These are phyloP conservation scores for Talaromyces sp. DNA, from an alignment of 2,329 filamentous ascomycete species.

Conservation along the genomic window DNA sequence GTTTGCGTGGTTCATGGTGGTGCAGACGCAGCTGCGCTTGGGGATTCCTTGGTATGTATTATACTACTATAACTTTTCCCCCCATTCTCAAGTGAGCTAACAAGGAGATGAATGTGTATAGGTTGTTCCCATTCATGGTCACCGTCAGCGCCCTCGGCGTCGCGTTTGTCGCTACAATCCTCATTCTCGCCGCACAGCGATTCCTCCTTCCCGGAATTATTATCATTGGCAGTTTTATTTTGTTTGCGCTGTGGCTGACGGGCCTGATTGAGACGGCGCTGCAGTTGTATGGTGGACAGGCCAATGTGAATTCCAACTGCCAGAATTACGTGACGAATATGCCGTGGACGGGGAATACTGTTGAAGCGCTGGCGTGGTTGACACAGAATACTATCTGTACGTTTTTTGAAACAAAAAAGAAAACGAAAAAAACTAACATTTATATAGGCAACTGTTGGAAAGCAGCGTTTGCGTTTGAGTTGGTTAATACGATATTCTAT, in stretches of 20 bases:
- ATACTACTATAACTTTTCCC: neutral
- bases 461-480: slow-evolving; percentile 60
- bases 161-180: slow-evolving; percentile 55
- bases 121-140: slow-evolving; percentile 63
- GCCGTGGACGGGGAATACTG: slow-evolving; percentile 42
- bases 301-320: slow-evolving; percentile 57
- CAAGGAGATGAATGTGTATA: slow-evolving; percentile 23
- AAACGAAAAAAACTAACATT: slow-evolving; percentile 10
- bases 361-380: slow-evolving; percentile 58
- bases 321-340: slow-evolving; percentile 52
- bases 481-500: slow-evolving; percentile 60
- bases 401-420: slow-evolving; percentile 19
- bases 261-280: slow-evolving; percentile 60
- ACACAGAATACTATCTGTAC: slow-evolving; percentile 60
- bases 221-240: slow-evolving; percentile 57
- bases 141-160: slow-evolving; percentile 54
- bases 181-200: slow-evolving; percentile 53
- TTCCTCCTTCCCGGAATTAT: slow-evolving; percentile 56
- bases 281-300: slow-evolving; percentile 54
- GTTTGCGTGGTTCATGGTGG: slow-evolving; percentile 56
- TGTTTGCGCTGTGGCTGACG: slow-evolving; percentile 58
- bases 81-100: neutral
- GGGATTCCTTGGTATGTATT: slow-evolving; percentile 56
- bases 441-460: slow-evolving; percentile 56
- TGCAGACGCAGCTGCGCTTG: slow-evolving; percentile 52